These are phyloP conservation scores for Globisporangium cederbergense DNA, from an alignment of 352 stramenopile genomes.

Conservation along the genomic window DNA sequence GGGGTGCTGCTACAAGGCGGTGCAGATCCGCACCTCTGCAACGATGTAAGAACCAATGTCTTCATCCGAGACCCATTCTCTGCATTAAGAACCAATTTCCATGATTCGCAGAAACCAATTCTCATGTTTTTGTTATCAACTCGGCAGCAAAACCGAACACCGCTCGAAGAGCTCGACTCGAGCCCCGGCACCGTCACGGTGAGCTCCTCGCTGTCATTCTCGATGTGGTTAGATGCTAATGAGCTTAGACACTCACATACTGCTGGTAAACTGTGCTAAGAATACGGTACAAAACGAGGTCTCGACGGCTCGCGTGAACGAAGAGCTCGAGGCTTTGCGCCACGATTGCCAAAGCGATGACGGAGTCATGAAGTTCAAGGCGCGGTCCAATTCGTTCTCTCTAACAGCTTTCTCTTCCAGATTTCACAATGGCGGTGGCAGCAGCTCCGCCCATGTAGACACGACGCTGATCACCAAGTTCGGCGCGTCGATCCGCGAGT, in stretches of 20 bases:
- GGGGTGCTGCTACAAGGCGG: conserved; percentile 60
- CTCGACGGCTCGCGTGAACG: conserved; percentile 17
- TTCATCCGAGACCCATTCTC: not conserved
- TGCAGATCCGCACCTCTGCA: conserved; percentile 51
- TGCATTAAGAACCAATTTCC: not conserved
- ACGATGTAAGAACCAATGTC: conserved; percentile 34
- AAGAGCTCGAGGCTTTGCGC: conserved; percentile 14
- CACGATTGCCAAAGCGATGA: not conserved
- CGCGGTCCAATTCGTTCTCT: not conserved
- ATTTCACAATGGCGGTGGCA: not conserved
- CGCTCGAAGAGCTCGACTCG: conserved; percentile 56
- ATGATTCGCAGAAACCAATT: not conserved
- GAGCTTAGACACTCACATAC: too few relatives aligned
- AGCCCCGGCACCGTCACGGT: conserved; percentile 30
- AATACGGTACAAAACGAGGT: conserved; percentile 5
- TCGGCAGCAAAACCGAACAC: conserved; percentile 58
- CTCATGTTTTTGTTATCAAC: not conserved
- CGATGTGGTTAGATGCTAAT: not conserved
- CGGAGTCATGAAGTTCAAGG: not conserved
- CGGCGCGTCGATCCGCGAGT: conserved; percentile 10
- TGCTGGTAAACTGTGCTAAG: too few relatives aligned
- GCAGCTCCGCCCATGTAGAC: not conserved
- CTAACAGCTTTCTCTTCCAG: not conserved
- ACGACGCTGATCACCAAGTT: conserved; percentile 15
- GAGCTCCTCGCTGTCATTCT: not conserved